A percentile compares a stretch with the other conserved stretches of the same genome.
These are phyloP conservation scores for Aspergillus niger DNA, from an alignment of 2,329 filamentous ascomycete species.

Conservation along the genomic window DNA sequence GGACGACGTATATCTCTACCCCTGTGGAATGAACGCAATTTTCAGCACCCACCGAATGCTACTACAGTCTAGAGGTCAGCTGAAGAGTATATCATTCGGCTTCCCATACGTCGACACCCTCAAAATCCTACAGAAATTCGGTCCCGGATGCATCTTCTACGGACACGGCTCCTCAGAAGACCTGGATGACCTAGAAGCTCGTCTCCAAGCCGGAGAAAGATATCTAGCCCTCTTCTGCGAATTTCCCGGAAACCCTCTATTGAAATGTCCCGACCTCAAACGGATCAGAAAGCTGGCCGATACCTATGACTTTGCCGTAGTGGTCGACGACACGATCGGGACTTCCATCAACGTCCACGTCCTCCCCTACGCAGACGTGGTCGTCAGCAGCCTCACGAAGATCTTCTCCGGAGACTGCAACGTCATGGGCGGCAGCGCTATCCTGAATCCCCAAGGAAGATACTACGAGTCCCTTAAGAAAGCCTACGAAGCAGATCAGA, in stretches of 20 bases:
- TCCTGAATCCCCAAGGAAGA: neutral
- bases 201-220: neutral
- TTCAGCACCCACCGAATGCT: neutral
- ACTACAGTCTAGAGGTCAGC: neutral
- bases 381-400: conserved; percentile 6
- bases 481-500: neutral
- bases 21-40: neutral
- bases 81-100: neutral
- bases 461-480: neutral
- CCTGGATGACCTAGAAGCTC: neutral
- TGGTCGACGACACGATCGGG: conserved; percentile 5
- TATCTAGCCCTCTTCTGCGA: conserved; percentile 5
- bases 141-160: neutral
- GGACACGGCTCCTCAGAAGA: neutral
- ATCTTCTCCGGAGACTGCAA: conserved; percentile 7
- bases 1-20: neutral
- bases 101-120: neutral
- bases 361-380: conserved; percentile 1
- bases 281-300: neutral
- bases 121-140: neutral
- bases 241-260: neutral
- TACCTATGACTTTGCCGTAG: conserved; percentile 2
- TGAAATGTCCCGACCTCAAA: neutral
- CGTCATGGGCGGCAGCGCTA: conserved; percentile 7
- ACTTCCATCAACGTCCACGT: neutral